Evolutionary conservation across 73 alveolate species (phyloP), one percentile per base, ranked within the genome.

Genomic region (Paramecium octaurelia): DNA sequence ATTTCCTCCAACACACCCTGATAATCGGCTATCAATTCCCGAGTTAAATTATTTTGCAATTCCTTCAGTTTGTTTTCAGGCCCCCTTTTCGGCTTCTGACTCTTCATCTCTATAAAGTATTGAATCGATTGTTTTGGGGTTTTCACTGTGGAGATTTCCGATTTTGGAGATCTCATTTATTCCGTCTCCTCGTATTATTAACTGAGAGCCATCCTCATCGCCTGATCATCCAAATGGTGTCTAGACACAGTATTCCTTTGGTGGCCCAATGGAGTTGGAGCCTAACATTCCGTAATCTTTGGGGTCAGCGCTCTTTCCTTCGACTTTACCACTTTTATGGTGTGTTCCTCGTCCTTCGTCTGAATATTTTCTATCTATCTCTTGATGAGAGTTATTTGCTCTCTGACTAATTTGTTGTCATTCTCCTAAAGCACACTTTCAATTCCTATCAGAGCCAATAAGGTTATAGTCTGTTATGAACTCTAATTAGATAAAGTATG

Each of bases 281-380:
- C 87, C 38, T 73, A 23, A 12, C n/a, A 42, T 80, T 80, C 91
- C 16, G 91, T 80, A 11, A 80, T 48, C 57, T 80, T 80, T 7
- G 91, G 91, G 46, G 91, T 80, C 12, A 80, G 50, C 2, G 70
- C 91, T 80, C 91, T 42, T 80, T 44, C 91, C n/a, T 80, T 42
- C 24, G 91, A 27, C 27, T 80, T 48, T 23, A 42, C 76, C 46
- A n/a, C 31, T 43, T 48, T 59, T 42, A 20, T 10, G 5, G 46
- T 80, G 16, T 38, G 88, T 38, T 75, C 68, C 21, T 75, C 60
- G 21, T 80, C 57, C 8, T 73, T 73, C 14, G 59, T 35, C 18
- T 36, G 11, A 43, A 36, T 31, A 73, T 73, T 73, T 36, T 73
- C 87, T 29, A 73, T 73, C 9, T 34, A 2, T 34, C 46, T 5